These are phyloP conservation scores for Hypsizygus marmoreus DNA, from an alignment of 768 basidiomycete species.

Conservation along the genomic window DNA sequence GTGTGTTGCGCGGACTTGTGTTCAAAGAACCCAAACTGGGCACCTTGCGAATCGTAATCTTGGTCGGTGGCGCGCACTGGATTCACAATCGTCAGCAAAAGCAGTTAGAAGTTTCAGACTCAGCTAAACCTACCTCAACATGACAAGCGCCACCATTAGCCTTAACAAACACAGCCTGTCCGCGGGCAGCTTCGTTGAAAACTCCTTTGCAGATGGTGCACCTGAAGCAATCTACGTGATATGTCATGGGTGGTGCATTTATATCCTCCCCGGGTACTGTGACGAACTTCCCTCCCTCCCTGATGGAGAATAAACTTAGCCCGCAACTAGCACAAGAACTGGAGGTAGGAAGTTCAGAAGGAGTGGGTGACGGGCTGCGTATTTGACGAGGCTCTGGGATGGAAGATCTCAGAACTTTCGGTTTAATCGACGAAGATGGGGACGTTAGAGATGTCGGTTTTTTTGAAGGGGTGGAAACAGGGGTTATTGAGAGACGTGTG, in stretches of 20 bases:
- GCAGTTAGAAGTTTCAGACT: neutral
- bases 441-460: neutral
- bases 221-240: constrained; percentile 77
- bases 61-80: constrained; percentile 49
- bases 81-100: neutral
- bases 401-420: constrained; percentile 6
- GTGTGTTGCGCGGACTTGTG: constrained; percentile 12
- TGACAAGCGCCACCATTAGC: constrained; percentile 69
- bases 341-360: constrained; percentile 27
- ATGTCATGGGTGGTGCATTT: constrained; percentile 54
- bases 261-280: constrained; percentile 62
- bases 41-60: constrained; percentile 38
- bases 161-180: constrained; percentile 73
- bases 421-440: constrained; percentile 4
- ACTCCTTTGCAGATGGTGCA: constrained; percentile 65
- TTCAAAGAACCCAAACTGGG: constrained; percentile 25
- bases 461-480: constrained; percentile 1
- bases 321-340: constrained; percentile 63
- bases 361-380: constrained; percentile 15
- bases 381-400: constrained; percentile 12
- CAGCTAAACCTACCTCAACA: constrained; percentile 43
- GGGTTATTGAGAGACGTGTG: constrained; percentile 4
- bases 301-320: constrained; percentile 55
- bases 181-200: constrained; percentile 62
- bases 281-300: constrained; percentile 65